A percentile compares a stretch with the other conserved stretches of the same genome.
These are phyloP conservation scores for Wickerhamiella lipophila DNA, from an alignment of 805 yeast genomes.

Conservation along the genomic window DNA sequence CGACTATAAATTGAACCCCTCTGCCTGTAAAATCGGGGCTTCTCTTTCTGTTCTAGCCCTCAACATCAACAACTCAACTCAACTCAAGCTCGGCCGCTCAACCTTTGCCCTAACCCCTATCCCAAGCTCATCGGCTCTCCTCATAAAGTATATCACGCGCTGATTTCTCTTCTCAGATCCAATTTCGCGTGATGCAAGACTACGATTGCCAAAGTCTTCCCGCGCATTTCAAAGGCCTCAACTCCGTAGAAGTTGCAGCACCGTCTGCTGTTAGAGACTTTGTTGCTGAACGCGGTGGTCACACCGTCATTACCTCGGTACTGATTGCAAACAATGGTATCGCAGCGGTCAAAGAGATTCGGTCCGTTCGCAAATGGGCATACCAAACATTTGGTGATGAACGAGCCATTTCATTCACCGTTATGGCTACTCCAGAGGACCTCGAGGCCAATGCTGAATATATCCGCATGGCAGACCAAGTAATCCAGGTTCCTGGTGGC, in stretches of 20 bases:
- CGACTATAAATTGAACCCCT: no score
- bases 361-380: constrained; percentile 97
- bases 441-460: constrained; percentile 93
- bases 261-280: constrained; percentile 64
- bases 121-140: background rate
- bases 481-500: constrained; percentile 97
- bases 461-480: constrained; percentile 98
- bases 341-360: constrained; percentile 96
- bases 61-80: constrained; percentile 6
- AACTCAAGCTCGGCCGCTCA: constrained; percentile 4
- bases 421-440: constrained; percentile 99
- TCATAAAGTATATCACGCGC: constrained; percentile 2
- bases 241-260: constrained; percentile 64
- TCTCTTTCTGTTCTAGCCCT: background rate
- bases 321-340: constrained; percentile 97
- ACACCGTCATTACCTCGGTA: constrained; percentile 73
- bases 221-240: constrained; percentile 67
- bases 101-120: constrained; percentile 6
- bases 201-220: constrained; percentile 37
- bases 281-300: constrained; percentile 79
- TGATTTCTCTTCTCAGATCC: background rate
- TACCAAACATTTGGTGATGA: constrained; percentile 98
- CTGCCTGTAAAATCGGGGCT: no score
- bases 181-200: constrained; percentile 16
- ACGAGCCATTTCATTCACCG: constrained; percentile 83